phyloP scores from a whole-genome alignment of 495 filamentous ascomycete species.

The Neurospora discreta region DNA sequence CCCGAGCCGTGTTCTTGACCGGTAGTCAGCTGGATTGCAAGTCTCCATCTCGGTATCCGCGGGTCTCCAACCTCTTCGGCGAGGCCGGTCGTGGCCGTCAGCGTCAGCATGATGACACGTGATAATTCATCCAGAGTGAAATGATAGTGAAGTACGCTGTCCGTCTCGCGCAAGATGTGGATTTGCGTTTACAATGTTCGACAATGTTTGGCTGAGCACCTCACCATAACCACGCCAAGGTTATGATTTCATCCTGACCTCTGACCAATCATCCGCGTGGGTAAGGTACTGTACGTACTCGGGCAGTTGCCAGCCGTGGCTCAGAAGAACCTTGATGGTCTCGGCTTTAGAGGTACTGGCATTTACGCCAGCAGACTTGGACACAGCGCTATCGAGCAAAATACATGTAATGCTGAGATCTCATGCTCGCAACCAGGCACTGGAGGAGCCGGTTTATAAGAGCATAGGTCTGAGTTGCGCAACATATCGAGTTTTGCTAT shows the following conservation, averaged over 20 bases:
- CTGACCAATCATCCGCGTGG: not conserved
- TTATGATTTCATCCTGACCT: not conserved
- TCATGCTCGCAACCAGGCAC: not conserved
- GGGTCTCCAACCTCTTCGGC: not conserved
- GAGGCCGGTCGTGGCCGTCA: not conserved
- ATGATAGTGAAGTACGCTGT: not conserved
- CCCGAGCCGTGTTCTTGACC: not conserved
- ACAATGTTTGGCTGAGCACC: not conserved
- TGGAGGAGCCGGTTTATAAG: not conserved
- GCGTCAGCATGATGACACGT: not conserved
- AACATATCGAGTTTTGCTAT: not conserved
- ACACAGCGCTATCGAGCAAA: not conserved
- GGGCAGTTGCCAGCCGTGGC: not conserved
- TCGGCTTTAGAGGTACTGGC: not conserved
- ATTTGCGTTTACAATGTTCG: no score
- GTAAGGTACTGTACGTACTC: not conserved
- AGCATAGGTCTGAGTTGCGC: not conserved
- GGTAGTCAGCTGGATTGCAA: not conserved
- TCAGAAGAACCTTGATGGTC: not conserved
- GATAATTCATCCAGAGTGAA: not conserved
- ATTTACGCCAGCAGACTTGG: not conserved
- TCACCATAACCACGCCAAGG: not conserved
- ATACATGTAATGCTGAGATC: not conserved
- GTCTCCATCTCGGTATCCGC: not conserved
- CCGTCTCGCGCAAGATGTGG: not conserved